A percentile compares a stretch with the other conserved stretches of the same genome.
Evolutionary conservation across 2,329 filamentous ascomycete genomes (phyloP).

Genomic region (Xylaria sp.): DNA sequence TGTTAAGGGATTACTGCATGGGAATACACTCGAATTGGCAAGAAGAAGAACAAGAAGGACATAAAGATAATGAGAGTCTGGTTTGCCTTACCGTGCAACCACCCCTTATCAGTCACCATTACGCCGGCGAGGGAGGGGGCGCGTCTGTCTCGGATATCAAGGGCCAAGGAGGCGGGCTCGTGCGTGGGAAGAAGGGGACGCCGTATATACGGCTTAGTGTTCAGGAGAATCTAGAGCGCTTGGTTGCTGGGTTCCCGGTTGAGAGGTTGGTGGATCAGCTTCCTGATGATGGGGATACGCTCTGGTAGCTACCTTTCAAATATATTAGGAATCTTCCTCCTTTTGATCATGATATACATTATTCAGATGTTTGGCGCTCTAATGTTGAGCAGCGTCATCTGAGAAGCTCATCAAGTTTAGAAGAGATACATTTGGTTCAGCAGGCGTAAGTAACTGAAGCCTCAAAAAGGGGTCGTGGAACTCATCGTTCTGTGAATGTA

Average conservation of each 20-base stretch:
- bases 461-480: neutral
- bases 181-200: slow-evolving; percentile 37
- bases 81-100: slow-evolving; percentile 47
- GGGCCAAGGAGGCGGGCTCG: slow-evolving; percentile 44
- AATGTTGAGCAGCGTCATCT: neutral
- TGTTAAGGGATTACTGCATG: slow-evolving; percentile 45
- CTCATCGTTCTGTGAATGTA: neutral
- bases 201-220: slow-evolving; percentile 46
- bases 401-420: neutral
- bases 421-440: neutral
- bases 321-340: neutral
- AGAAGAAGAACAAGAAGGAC: neutral
- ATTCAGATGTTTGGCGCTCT: neutral
- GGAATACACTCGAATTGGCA: slow-evolving; percentile 19
- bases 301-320: slow-evolving; percentile 42
- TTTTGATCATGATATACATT: neutral
- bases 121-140: slow-evolving; percentile 28
- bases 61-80: neutral
- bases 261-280: slow-evolving; percentile 43
- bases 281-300: slow-evolving; percentile 42
- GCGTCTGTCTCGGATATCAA: slow-evolving; percentile 43
- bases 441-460: neutral
- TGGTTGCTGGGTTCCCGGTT: slow-evolving; percentile 30
- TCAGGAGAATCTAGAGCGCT: slow-evolving; percentile 39
- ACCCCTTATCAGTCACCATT: slow-evolving; percentile 45